Evolutionary conservation across 345 rosid species (phyloP).

Genomic region (Boechera divaricarpa): DNA sequence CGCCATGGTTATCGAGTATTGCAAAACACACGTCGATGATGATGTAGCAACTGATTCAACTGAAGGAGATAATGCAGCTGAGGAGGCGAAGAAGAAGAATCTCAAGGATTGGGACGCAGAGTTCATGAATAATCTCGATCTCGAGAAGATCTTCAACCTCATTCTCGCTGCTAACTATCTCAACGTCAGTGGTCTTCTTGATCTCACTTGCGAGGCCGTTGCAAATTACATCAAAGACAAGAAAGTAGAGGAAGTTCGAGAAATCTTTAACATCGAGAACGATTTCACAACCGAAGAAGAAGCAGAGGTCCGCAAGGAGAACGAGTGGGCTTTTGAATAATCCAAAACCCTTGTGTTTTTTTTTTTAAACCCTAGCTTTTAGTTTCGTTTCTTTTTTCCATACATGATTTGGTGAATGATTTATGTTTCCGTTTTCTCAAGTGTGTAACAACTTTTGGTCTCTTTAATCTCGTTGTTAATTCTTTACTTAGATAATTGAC

Average conservation of each 20-base stretch:
- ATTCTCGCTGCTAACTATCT: slow-evolving; percentile 69
- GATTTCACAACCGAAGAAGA: slow-evolving; percentile 67
- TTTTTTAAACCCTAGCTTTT: not conserved
- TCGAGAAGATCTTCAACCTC: slow-evolving; percentile 49
- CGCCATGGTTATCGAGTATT: slow-evolving; percentile 61
- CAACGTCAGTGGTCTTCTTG: slow-evolving; percentile 59
- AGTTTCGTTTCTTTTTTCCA: not conserved
- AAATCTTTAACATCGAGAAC: slow-evolving; percentile 55
- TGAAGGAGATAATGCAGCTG: too few relatives aligned
- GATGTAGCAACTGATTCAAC: not conserved
- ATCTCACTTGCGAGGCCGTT: slow-evolving; percentile 58
- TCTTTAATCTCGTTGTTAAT: too few relatives aligned
- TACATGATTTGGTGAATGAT: too few relatives aligned
- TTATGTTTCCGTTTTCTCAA: too few relatives aligned
- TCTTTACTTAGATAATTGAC: too few relatives aligned
- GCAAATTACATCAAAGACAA: slow-evolving; percentile 69
- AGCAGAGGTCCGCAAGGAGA: slow-evolving; percentile 55
- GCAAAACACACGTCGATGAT: slow-evolving; percentile 67
- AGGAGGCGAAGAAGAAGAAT: not conserved
- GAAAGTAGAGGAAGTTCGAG: slow-evolving; percentile 55
- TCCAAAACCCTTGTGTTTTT: not conserved
- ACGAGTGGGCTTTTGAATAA: slow-evolving; percentile 62
- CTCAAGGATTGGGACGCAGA: slow-evolving; percentile 60
- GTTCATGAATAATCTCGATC: slow-evolving; percentile 54
- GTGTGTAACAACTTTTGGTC: too few relatives aligned